Evolutionary conservation across 352 stramenopile genomes (phyloP).

Genomic region (Phytophthora uliginosa): DNA sequence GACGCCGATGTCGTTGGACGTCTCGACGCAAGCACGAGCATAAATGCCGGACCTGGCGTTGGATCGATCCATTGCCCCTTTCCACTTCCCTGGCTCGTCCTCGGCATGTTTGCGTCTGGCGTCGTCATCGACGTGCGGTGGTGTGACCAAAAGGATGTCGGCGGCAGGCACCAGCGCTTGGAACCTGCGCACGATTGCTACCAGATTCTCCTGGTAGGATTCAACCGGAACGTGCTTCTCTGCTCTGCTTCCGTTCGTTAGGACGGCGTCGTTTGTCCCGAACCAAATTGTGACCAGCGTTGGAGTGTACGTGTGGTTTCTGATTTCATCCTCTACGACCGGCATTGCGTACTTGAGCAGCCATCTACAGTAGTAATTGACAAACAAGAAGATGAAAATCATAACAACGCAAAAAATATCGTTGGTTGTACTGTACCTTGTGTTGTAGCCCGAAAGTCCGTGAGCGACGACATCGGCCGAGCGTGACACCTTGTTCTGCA

Average conservation of each 20-base stretch:
- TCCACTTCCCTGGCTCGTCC: slow-evolving; percentile 3
- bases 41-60: slow-evolving; percentile 34
- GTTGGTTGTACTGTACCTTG: not conserved
- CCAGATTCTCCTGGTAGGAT: slow-evolving; percentile 25
- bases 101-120: slow-evolving; percentile 18
- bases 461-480: slow-evolving; percentile 46
- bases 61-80: slow-evolving; percentile 21
- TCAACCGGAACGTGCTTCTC: slow-evolving; percentile 24
- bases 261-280: slow-evolving; percentile 16
- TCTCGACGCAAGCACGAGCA: slow-evolving; percentile 48
- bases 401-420: not conserved
- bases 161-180: slow-evolving; percentile 17
- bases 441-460: slow-evolving; percentile 46
- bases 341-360: slow-evolving; percentile 36
- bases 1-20: slow-evolving; percentile 26
- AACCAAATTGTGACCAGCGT: slow-evolving; percentile 26
- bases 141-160: slow-evolving; percentile 54
- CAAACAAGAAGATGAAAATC: not conserved
- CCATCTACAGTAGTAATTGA: slow-evolving; percentile 26
- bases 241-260: slow-evolving; percentile 18
- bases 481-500: slow-evolving; percentile 41
- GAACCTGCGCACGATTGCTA: slow-evolving; percentile 17
- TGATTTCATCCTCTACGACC: slow-evolving; percentile 10
- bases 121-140: slow-evolving; percentile 23
- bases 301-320: slow-evolving; percentile 5